Evolutionary conservation across 164 flowering plant genomes (phyloP), one percentile per base, ranked within the genome.

Genomic region (Liquidambar formosana): DNA sequence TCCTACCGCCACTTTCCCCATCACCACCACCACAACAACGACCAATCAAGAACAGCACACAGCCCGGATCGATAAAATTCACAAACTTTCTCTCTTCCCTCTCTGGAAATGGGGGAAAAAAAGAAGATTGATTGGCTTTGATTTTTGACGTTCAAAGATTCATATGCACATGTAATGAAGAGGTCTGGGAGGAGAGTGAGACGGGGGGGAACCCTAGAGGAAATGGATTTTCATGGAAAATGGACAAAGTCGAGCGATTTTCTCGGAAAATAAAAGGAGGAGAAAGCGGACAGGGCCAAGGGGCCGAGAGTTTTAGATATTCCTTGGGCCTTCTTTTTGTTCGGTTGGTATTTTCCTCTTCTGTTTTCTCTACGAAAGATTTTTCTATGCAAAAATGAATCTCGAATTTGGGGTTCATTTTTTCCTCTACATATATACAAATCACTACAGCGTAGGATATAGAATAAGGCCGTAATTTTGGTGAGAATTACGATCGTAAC

Each of bases 1-100:
- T 48, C 85, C 88, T 27, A 87, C 91, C 65, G 82, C 90, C 71
- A 81, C 89, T 76, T 88, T 91, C 81, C 84, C 85, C 91, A 86
- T 85, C 73, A n/a, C 61, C 38, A 16, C 53, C 59, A n/a, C n/a
- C n/a, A 11, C 49, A 18, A 41, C 10, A 11, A 23, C 43, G 21
- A 25, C 10, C 47, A 41, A 61, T 54, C 47, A 61, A 11, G 0
- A n/a, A n/a, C 64, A 8, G 10, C 13, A 13, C 15, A 27, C 18
- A 21, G n/a, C 53, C 8, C 21, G n/a, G 53, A 49, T 49, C 53
- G 53, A 49, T 49, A 15, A 8, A 49, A 49, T 15, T 15, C 18
- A 27, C 21, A 25, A 2, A 33, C 21, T 16, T 33, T 21, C 25
- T 8, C 21, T 19, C 23, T 49, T 49, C 53, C 5, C 53, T 49